Conservation (phyloP, 345 rosid species). For the Punica granatum region DNA sequence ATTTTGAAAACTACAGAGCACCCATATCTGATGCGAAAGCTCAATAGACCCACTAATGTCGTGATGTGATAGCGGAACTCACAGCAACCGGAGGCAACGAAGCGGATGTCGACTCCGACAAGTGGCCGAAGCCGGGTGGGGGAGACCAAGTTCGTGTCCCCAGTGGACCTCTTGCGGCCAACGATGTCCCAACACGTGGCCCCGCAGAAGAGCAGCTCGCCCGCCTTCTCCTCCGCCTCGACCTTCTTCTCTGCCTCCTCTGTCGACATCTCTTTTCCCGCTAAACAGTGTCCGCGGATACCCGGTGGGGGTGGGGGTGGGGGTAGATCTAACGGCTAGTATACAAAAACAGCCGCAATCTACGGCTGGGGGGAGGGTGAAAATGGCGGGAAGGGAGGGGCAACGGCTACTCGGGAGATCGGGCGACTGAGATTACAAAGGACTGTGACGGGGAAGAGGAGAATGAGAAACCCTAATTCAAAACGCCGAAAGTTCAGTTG, state of each 20-base stretch:
- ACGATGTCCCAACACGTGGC: slow-evolving; percentile 69
- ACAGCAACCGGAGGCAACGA: slow-evolving; percentile 86
- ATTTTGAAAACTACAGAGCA: background rate
- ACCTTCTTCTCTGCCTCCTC: slow-evolving; percentile 39
- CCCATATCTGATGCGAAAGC: background rate
- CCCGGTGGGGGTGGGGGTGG: too few species aligned
- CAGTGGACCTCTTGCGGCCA: slow-evolving; percentile 54
- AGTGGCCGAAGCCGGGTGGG: slow-evolving; percentile 94
- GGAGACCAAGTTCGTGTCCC: slow-evolving; percentile 73
- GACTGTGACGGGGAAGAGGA: slow-evolving; percentile 7
- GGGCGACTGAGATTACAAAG: slow-evolving; percentile 26
- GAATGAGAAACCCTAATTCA: slow-evolving; percentile 6
- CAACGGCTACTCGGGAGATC: background rate
- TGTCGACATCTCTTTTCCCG: slow-evolving; percentile 46
- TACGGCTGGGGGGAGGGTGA: slow-evolving; percentile 11
- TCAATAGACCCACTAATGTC: background rate
- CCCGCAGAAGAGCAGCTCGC: slow-evolving; percentile 93
- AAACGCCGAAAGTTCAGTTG: background rate
- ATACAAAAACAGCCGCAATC: slow-evolving; percentile 22
- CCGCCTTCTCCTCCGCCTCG: slow-evolving; percentile 50
- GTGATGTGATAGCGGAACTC: slow-evolving; percentile 11
- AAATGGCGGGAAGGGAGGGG: slow-evolving; percentile 62
- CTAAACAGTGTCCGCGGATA: slow-evolving; percentile 7
- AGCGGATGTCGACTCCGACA: slow-evolving; percentile 62
- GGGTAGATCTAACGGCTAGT: slow-evolving; percentile 27